These are phyloP conservation scores for Phytophthora pluvialis DNA, from an alignment of 352 stramenopile genomes.

Conservation along the genomic window DNA sequence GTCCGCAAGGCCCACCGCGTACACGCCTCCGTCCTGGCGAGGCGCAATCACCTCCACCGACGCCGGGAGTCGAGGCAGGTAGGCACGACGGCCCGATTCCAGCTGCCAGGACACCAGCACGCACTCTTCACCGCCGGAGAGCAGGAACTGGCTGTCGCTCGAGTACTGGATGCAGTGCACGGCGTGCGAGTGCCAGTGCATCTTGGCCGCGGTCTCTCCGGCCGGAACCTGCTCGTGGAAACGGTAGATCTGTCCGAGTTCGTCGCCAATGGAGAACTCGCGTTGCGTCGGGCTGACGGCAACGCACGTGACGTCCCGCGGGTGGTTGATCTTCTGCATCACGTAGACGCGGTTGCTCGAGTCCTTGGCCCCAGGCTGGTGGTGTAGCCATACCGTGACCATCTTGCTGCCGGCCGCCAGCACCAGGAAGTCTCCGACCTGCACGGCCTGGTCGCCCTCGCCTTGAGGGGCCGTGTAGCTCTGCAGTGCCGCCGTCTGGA, in stretches of 20 bases:
- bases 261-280: conserved; percentile 77
- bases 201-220: conserved; percentile 42
- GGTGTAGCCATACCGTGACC: conserved; percentile 51
- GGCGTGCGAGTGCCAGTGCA: conserved; percentile 90
- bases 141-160: conserved; percentile 73
- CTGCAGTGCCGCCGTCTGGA: conserved; percentile 59
- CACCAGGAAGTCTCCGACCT: conserved; percentile 58
- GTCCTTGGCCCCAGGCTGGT: conserved; percentile 26
- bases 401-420: conserved; percentile 42
- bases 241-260: conserved; percentile 67
- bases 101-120: conserved; percentile 90
- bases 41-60: conserved; percentile 61
- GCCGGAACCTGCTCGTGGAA: conserved; percentile 35
- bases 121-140: conserved; percentile 88
- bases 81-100: conserved; percentile 72
- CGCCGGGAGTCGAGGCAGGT: conserved; percentile 80
- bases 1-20: conserved; percentile 70
- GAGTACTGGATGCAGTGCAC: conserved; percentile 80
- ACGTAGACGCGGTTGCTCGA: conserved; percentile 36
- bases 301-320: conserved; percentile 64
- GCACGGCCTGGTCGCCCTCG: conserved; percentile 13
- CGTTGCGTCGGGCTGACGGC: conserved; percentile 50
- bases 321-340: conserved; percentile 54
- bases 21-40: conserved; percentile 57
- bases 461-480: conserved; percentile 44